phyloP scores from a whole-genome alignment of 208 protist genomes.

The Spongospora subterranea region DNA sequence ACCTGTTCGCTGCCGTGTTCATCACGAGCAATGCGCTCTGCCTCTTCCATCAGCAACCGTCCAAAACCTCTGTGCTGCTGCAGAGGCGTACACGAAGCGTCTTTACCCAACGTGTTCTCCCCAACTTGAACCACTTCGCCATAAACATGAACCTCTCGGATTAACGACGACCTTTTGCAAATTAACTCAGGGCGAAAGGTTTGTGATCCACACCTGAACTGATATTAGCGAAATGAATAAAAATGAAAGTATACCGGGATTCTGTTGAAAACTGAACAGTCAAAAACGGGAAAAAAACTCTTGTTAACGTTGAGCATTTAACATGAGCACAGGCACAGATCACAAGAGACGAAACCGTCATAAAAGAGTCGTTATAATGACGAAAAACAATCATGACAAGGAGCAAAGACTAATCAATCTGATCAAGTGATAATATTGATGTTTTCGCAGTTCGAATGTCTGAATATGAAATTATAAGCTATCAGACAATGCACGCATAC shows the following conservation, averaged over 20 bases:
- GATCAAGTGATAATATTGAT: too few species aligned
- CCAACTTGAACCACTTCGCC: constrained; percentile 79
- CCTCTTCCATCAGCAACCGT: constrained; percentile 91
- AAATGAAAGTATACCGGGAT: not conserved
- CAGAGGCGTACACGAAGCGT: constrained; percentile 85
- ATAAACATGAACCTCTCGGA: constrained; percentile 97
- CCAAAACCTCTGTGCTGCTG: constrained; percentile 85
- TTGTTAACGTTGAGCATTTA: too few species aligned
- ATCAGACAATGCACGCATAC: too few species aligned
- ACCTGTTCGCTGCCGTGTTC: constrained; percentile 86
- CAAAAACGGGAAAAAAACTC: too few species aligned
- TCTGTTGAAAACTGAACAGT: too few species aligned
- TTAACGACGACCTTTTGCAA: constrained; percentile 66
- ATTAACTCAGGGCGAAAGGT: constrained; percentile 86
- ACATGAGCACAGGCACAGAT: too few species aligned
- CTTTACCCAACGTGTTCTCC: constrained; percentile 81
- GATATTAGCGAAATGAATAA: not conserved
- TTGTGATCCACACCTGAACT: constrained; percentile 66
- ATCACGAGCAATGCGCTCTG: constrained; percentile 88
- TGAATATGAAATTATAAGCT: too few species aligned
- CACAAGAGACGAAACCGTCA: too few species aligned
- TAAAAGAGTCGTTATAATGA: too few species aligned
- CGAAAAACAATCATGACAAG: too few species aligned
- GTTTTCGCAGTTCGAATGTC: too few species aligned
- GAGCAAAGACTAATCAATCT: too few species aligned